Evolutionary conservation across 2,329 filamentous ascomycete species (phyloP).

Genomic region (Beauveria australis): DNA sequence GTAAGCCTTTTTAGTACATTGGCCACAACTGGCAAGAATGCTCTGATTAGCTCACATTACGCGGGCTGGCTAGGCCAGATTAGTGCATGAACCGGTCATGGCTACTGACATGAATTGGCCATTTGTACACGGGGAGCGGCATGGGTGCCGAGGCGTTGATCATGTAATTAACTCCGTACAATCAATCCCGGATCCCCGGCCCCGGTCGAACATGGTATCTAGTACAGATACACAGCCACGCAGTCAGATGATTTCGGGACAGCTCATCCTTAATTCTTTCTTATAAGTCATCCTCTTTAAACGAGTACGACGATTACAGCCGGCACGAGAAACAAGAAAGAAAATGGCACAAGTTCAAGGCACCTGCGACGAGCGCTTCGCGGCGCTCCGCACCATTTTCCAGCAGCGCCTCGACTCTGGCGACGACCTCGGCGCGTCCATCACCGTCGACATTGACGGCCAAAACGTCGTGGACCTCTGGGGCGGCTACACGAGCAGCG

Average conservation of each 20-base stretch:
- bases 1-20: not conserved
- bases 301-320: not conserved
- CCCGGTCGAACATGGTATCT: not conserved
- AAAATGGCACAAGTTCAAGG: constrained; percentile 25
- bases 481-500: constrained; percentile 30
- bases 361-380: constrained; percentile 27
- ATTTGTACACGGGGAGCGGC: not conserved
- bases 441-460: constrained; percentile 33
- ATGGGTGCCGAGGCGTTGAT: not conserved
- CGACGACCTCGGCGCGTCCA: constrained; percentile 36
- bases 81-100: not conserved
- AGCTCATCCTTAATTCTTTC: not conserved
- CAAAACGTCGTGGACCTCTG: constrained; percentile 34
- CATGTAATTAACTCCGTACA: not conserved
- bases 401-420: constrained; percentile 26
- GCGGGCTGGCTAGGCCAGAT: not conserved
- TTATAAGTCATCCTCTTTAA: too few relatives aligned
- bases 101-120: not conserved
- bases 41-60: too few relatives aligned
- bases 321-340: not conserved
- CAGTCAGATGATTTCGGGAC: not conserved
- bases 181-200: not conserved
- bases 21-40: too few relatives aligned
- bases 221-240: not conserved
- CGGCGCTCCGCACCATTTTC: constrained; percentile 25